Conservation (phyloP, 202 grass and related monocot species). For the Zoysia matrella region DNA sequence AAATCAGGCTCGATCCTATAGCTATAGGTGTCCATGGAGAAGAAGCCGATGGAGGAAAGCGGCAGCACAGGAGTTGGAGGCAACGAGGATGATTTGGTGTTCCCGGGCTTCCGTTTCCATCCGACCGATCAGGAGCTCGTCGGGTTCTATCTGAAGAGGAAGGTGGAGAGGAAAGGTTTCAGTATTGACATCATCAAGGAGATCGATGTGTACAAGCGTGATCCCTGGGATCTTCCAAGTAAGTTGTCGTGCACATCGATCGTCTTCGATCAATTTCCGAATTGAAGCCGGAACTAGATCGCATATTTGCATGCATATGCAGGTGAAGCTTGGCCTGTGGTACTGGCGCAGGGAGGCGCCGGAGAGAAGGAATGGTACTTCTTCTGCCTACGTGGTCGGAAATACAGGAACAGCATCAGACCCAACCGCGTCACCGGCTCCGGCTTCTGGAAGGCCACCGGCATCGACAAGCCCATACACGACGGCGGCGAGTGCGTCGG, state of each 20-base stretch:
- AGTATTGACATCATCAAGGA: conserved; percentile 38
- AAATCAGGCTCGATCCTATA: too few relatives aligned
- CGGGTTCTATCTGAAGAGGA: conserved; percentile 60
- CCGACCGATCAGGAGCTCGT: conserved; percentile 69
- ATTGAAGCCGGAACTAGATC: too few relatives aligned
- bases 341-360: neutral
- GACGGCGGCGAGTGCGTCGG: conserved; percentile 34
- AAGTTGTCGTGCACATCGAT: conserved; percentile 5
- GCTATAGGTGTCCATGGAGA: too few relatives aligned
- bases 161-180: conserved; percentile 57
- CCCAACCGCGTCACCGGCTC: conserved; percentile 57
- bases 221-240: conserved; percentile 80
- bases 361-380: conserved; percentile 52
- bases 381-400: conserved; percentile 44
- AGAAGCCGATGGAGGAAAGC: too few relatives aligned
- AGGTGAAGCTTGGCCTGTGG: too few relatives aligned
- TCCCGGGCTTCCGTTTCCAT: conserved; percentile 66
- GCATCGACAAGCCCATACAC: conserved; percentile 47
- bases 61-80: neutral
- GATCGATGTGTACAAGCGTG: conserved; percentile 68
- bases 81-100: conserved; percentile 48
- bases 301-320: too few relatives aligned
- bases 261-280: too few relatives aligned
- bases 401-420: conserved; percentile 53
- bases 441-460: conserved; percentile 62